phyloP scores from a whole-genome alignment of 805 yeast species.

The Ogataea neopini region DNA sequence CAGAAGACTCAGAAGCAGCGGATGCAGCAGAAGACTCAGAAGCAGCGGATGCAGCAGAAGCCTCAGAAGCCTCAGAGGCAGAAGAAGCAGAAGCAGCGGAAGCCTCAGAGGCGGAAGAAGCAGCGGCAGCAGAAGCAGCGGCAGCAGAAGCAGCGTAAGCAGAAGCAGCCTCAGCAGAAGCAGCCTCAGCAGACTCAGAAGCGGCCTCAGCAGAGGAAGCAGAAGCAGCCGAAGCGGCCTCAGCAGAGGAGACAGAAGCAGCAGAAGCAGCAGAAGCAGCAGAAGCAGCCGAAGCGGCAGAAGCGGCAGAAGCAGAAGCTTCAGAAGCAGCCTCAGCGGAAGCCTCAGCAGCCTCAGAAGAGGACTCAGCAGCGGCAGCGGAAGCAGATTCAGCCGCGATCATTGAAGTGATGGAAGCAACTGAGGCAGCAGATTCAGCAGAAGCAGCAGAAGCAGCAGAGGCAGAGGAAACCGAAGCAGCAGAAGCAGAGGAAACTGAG shows the following conservation, averaged over 20 bases:
- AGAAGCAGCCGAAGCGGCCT: constrained; percentile 38
- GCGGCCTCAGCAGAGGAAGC: constrained; percentile 38
- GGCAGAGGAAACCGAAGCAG: constrained; percentile 21
- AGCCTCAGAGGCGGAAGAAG: constrained; percentile 12
- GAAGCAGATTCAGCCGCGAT: constrained; percentile 27
- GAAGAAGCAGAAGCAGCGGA: constrained; percentile 22
- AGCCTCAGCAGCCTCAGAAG: constrained; percentile 20
- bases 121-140: constrained; percentile 21
- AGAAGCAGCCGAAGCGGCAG: constrained; percentile 19
- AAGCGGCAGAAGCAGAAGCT: constrained; percentile 19
- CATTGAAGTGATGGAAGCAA: no score
- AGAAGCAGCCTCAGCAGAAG: constrained; percentile 26
- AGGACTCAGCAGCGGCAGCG: constrained; percentile 21
- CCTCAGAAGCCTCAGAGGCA: constrained; percentile 18
- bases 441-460: neutral
- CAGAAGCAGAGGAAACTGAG: constrained; percentile 19
- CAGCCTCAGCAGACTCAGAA: constrained; percentile 24
- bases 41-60: neutral
- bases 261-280: constrained; percentile 20
- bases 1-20: constrained; percentile 14
- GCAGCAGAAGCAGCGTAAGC: constrained; percentile 20
- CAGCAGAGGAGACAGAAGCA: constrained; percentile 19
- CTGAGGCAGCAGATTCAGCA: constrained; percentile 22
- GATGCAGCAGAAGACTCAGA: constrained; percentile 30
- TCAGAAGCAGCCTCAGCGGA: constrained; percentile 21